Evolutionary conservation across 345 rosid species (phyloP), one percentile per base, ranked within the genome.

Genomic region (Raphanus raphanistrum): DNA sequence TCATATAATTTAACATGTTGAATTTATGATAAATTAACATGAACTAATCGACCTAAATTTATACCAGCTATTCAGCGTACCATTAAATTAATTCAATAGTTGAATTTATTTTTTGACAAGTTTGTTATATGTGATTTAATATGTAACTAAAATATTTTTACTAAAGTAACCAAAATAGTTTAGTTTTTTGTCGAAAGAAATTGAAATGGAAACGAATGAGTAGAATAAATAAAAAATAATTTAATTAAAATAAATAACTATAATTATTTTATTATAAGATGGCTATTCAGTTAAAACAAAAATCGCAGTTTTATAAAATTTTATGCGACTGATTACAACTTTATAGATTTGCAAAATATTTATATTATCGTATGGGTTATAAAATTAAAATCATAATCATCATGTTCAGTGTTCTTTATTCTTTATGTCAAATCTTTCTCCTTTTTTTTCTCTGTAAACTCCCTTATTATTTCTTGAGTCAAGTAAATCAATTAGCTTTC

Each of bases 381-480:
- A 25, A 25, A 58, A 26, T 12, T 29, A 59, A 29, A 67, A 59
- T 68, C 31, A 67, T 11, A 60, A 68, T 68, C 36, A 76, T 59
- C 26, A 32, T 60, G 59, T 12, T 59, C 41, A 27, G 65, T 74
- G 41, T 66, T 66, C n/a, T 66, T 50, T 67, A 16, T 3, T 43
- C 68, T 43, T 75, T 75, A 8, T 59, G 36, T 67, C 67, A 59
- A 41, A 60, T 28, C 15, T 57, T 63, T 63, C 0, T 15, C 16
- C 9, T 21, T 21, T 21, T 21, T 21, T 21, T 21, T 21, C 21
- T 21, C 21, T 21, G 21, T 21, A 21, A 21, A 21, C 21, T 21
- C 21, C 21, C 21, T 50, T n/a, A 7, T 45, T 50, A n/a, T 50
- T 50, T 54, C 21, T 38, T 28, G 29, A 57, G 8, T 57, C 8